Percentiles rank a stretch among this genome's conserved stretches.
phyloP scores from a whole-genome alignment of 495 filamentous ascomycete genomes.

The Chaetomidium leptoderma region DNA sequence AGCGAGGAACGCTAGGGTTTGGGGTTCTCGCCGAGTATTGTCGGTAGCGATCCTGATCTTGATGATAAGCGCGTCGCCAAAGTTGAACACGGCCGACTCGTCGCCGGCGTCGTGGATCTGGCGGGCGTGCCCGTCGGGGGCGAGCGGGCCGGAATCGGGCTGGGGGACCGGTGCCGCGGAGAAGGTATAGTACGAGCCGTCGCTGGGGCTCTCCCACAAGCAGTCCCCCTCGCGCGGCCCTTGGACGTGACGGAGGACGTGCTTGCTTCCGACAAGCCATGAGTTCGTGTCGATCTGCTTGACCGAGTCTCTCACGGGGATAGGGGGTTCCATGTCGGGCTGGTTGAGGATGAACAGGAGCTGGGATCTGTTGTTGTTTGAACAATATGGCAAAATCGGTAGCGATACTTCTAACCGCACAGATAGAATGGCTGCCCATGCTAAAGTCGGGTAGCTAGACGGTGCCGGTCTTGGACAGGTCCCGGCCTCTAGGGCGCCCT shows the following conservation, averaged over 20 bases:
- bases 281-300: conserved; percentile 6
- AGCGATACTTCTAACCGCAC: no score
- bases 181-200: conserved; percentile 1
- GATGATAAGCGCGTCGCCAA: conserved; percentile 5
- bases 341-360: no score
- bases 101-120: conserved; percentile 13
- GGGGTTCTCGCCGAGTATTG: neutral
- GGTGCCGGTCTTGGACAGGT: no score
- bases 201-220: neutral
- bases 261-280: conserved; percentile 8
- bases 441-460: no score
- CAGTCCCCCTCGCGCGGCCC: neutral
- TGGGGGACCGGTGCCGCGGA: neutral
- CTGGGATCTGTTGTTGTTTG: no score
- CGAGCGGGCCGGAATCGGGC: neutral
- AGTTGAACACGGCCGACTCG: conserved; percentile 8
- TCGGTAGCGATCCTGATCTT: conserved; percentile 6
- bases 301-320: conserved; percentile 7
- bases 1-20: conserved; percentile 3
- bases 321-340: neutral
- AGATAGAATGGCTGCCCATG: no score
- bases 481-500: no score
- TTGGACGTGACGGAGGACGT: neutral
- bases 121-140: conserved; percentile 6
- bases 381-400: no score